phyloP scores from a whole-genome alignment of 495 filamentous ascomycete species.

The Beverwykella pulmonaria region DNA sequence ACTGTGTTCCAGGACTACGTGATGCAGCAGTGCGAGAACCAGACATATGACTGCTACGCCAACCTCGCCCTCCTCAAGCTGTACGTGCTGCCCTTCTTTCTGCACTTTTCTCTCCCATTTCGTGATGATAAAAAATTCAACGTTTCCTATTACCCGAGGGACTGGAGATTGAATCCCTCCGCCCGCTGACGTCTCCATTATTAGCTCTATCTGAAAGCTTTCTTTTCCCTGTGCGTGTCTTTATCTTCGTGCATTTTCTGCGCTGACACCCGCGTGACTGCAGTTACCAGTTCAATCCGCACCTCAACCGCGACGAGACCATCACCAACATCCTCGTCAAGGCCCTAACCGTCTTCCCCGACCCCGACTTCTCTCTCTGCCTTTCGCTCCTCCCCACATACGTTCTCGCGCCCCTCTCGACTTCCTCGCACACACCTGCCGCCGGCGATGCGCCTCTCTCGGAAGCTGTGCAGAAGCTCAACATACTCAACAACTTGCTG shows the following conservation, averaged over 20 bases:
- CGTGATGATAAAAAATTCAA: conserved; percentile 73
- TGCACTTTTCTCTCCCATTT: not conserved
- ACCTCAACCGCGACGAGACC: conserved; percentile 93
- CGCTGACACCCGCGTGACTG: conserved; percentile 17
- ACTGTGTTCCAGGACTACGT: conserved; percentile 94
- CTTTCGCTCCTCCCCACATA: conserved; percentile 86
- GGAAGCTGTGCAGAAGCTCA: conserved; percentile 89
- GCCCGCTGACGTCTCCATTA: conserved; percentile 56
- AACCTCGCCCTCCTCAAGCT: conserved; percentile 96
- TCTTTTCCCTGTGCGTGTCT: conserved; percentile 4
- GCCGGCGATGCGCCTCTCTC: conserved; percentile 61
- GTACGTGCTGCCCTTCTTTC: conserved; percentile 62
- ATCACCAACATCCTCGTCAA: conserved; percentile 99
- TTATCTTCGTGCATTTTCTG: not conserved
- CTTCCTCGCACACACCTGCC: conserved; percentile 46
- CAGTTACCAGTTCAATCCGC: conserved; percentile 99
- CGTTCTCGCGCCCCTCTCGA: conserved; percentile 61
- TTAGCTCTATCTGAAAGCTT: conserved; percentile 67
- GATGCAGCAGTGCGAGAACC: conserved; percentile 88
- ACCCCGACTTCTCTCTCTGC: conserved; percentile 90
- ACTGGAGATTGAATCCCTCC: conserved; percentile 54
- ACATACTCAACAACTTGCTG: conserved; percentile 79
- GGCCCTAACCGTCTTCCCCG: conserved; percentile 94
- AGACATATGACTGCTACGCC: conserved; percentile 92
- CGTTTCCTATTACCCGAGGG: conserved; percentile 99